Base-by-base conservation (phyloP, 768 basidiomycete species). In the Ramaria sp. region DNA sequence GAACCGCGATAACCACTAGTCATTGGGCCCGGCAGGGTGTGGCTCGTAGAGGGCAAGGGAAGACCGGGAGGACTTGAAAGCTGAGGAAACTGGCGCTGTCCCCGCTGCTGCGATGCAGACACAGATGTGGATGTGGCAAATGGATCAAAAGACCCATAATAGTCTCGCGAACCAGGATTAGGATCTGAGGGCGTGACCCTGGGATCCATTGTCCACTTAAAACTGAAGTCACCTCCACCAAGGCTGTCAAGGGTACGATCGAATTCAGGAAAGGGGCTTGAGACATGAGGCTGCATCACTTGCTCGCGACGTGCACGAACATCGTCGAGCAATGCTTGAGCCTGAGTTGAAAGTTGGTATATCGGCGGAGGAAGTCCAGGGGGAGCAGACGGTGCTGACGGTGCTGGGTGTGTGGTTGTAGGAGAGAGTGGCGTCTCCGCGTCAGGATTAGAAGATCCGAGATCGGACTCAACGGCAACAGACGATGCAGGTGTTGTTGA, bases 321-420 rank as follows among this genome's bases (percentile, higher is more conserved):
- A 60, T 93, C 91, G 55, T 92, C 88, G 44, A 94, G 72, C 44
- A 94, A 73, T 1, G 86, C 88, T 58, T 84, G 84, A 2, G 88
- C 89, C 37, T 89, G 85, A 15, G 74, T 85, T 0, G 91, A 92
- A 74, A 92, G 88, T 62, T 92, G 89, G 66, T 93, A 94, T 5
- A 57, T 68, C 72, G 16, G 34, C 2, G 71, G 72, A 9, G 72
- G 69, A 9, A 76, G 61, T 5, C 73, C 73, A 7, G 75, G 75
- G 20, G 81, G 81, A n/a, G 76, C 71, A 32, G 52, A 38, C 9
- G 37, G 51, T 41, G 47, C 50, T 25, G 52, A 38, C 9, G 37
- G 51, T 41, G 47, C 50, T 25, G 60, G 37, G 3, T 55, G 59
- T 36, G 72, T 70, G 38, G 34, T 69, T 70, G 18, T 60, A 52